A percentile compares a stretch with the other conserved stretches of the same genome.
Conservation (phyloP, 176 grass and related monocot species). For the Juncus inflexus region DNA sequence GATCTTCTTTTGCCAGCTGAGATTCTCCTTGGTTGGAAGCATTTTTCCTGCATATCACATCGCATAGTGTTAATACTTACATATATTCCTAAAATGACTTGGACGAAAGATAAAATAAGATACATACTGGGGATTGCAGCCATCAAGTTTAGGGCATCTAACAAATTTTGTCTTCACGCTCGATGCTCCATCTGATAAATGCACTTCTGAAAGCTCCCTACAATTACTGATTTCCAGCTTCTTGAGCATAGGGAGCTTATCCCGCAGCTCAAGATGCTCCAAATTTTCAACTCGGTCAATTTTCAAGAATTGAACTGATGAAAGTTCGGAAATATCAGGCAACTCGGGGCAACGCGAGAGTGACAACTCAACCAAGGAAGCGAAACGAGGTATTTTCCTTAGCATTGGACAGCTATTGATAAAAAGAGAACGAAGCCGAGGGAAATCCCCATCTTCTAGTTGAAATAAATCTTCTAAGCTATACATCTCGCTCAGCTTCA, state of each 20-base stretch:
- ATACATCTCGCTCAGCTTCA: constrained; percentile 3
- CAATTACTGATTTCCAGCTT: constrained; percentile 31
- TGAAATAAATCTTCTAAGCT: constrained; percentile 25
- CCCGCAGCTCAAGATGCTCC: neutral
- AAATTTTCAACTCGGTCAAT: constrained; percentile 21
- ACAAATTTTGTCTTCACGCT: constrained; percentile 23
- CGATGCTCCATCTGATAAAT: neutral
- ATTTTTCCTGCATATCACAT: too few species aligned
- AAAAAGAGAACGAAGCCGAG: constrained; percentile 23
- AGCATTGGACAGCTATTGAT: constrained; percentile 27
- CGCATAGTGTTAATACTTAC: too few species aligned
- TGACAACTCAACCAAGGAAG: constrained; percentile 18
- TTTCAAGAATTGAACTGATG: constrained; percentile 14
- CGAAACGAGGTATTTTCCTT: constrained; percentile 11
- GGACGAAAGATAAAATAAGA: too few species aligned
- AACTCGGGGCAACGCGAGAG: constrained; percentile 25
- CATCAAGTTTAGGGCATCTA: constrained; percentile 30
- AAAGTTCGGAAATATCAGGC: constrained; percentile 22
- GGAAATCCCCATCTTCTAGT: constrained; percentile 13
- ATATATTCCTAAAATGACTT: too few species aligned
- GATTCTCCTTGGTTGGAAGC: too few species aligned
- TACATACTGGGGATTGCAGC: too few species aligned
- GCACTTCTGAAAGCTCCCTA: constrained; percentile 18
- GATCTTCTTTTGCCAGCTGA: too few species aligned
- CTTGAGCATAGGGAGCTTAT: neutral